Conservation (phyloP, 2,329 filamentous ascomycete species). For the Penicillium italicum region DNA sequence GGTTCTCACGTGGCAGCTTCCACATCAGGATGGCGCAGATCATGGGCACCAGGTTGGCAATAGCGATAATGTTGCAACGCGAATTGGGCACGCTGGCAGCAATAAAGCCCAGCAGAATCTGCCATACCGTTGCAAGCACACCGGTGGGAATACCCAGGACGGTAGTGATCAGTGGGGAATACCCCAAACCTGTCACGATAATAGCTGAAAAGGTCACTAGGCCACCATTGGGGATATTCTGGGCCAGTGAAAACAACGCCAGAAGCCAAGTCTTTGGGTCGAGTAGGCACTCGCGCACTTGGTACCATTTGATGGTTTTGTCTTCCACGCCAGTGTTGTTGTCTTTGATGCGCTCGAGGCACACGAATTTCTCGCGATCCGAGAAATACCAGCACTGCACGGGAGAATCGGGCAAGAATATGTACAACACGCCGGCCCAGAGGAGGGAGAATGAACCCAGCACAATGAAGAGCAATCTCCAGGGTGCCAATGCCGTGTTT, state of each 20-base stretch:
- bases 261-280: constrained; percentile 34
- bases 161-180: constrained; percentile 19
- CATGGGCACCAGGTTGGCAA: constrained; percentile 27
- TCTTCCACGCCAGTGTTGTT: constrained; percentile 34
- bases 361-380: constrained; percentile 20
- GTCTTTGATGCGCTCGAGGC: constrained; percentile 21
- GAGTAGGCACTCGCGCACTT: constrained; percentile 40
- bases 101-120: constrained; percentile 19
- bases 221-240: constrained; percentile 31
- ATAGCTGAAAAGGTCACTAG: constrained; percentile 29
- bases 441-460: constrained; percentile 19
- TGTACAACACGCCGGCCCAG: constrained; percentile 18
- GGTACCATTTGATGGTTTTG: constrained; percentile 43
- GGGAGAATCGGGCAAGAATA: constrained; percentile 21
- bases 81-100: constrained; percentile 15
- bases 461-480: constrained; percentile 23
- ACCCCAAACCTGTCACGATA: constrained; percentile 29
- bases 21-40: constrained; percentile 31
- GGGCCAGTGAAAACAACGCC: constrained; percentile 15
- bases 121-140: constrained; percentile 26
- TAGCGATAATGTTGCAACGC: constrained; percentile 25
- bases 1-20: constrained; percentile 36
- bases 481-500: constrained; percentile 19
- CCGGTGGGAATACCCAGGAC: constrained; percentile 30
- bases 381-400: constrained; percentile 22